A percentile compares a stretch with the other conserved stretches of the same genome.
These are phyloP conservation scores for Diaporthe sp. DNA, from an alignment of 2,329 filamentous ascomycete species.

Conservation along the genomic window DNA sequence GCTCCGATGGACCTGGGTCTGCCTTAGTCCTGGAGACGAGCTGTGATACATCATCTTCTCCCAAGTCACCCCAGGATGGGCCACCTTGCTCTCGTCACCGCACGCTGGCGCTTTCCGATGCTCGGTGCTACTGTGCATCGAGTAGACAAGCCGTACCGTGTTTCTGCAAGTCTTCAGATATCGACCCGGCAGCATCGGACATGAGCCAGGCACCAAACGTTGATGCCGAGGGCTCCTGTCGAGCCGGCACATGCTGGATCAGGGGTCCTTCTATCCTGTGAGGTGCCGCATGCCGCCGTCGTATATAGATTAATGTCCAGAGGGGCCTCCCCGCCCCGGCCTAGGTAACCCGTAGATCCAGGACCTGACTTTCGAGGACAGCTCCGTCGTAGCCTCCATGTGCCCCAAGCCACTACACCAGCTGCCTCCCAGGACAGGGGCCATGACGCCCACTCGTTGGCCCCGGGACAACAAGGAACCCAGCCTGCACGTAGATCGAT, in stretches of 20 bases:
- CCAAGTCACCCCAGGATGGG: not conserved
- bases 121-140: not conserved
- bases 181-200: not conserved
- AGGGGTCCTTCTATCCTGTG: not conserved
- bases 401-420: not conserved
- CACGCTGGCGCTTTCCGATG: not conserved
- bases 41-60: slow-evolving; percentile 6
- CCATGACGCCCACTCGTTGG: not conserved
- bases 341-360: not conserved
- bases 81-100: not conserved
- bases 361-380: not conserved
- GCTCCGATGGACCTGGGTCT: not conserved
- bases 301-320: slow-evolving; percentile 1
- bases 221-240: not conserved
- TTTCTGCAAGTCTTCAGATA: not conserved
- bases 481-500: not conserved
- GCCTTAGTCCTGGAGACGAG: slow-evolving; percentile 14
- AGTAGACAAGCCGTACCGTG: not conserved
- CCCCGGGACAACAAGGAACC: not conserved
- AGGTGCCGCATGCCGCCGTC: not conserved
- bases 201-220: not conserved
- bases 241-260: not conserved
- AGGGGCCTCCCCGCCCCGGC: slow-evolving; percentile 1
- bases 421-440: not conserved
- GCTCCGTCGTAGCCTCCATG: not conserved